phyloP scores from a whole-genome alignment of 345 rosid species.

The Moricandia arvensis region DNA sequence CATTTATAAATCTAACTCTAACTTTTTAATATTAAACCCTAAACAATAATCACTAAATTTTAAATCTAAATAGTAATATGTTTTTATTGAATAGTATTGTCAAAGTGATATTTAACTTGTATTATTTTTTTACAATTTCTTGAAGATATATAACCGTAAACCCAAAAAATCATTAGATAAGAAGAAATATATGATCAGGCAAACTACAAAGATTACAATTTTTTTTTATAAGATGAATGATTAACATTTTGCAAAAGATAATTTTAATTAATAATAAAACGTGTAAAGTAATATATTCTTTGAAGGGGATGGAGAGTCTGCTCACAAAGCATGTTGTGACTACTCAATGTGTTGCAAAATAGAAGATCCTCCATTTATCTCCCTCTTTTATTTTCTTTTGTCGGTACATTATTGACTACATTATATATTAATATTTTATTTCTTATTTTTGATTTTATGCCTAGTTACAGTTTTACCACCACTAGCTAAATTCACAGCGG shows the following conservation, averaged over 20 bases:
- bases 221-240: not conserved
- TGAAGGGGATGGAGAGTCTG: constrained; percentile 11
- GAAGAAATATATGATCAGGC: not conserved
- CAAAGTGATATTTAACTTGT: too few species aligned
- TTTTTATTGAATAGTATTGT: too few species aligned
- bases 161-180: not conserved
- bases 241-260: not conserved
- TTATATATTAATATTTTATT: not conserved
- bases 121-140: too few species aligned
- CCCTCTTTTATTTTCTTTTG: not conserved
- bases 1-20: too few species aligned
- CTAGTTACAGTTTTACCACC: not conserved
- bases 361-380: constrained; percentile 19
- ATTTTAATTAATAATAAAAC: not conserved
- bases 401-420: constrained; percentile 14
- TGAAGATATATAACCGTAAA: not conserved
- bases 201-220: not conserved
- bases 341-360: constrained; percentile 28
- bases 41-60: too few species aligned
- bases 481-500: not conserved
- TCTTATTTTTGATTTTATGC: not conserved
- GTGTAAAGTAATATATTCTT: constrained; percentile 38
- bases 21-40: too few species aligned
- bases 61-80: too few species aligned
- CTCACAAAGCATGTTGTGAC: constrained; percentile 32